Evolutionary conservation across 768 basidiomycete genomes (phyloP), one percentile per base, ranked within the genome.

Genomic region (Tulasnella calospora): DNA sequence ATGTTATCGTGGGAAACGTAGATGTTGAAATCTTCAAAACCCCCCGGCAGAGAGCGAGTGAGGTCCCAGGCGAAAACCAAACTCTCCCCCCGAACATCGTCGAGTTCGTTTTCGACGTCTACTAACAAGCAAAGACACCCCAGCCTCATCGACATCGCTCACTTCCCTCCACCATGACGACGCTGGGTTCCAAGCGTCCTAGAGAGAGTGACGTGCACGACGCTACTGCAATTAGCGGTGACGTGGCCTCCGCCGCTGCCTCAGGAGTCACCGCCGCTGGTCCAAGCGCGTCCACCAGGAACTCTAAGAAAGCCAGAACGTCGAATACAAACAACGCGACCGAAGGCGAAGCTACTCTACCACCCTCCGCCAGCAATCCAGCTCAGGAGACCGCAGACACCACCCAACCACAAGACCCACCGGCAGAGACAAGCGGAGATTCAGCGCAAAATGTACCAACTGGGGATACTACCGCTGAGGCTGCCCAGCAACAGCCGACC

Each of bases 151-250:
- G 38, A 72, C 71, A 72, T 72, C 77, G 40, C 77, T 67, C 77
- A 12, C 51, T 33, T 27, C 40, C 30, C 36, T 71, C 15, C 41
- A 73, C 21, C 67, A 47, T 69, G 36, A 12, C 77, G 69, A 71
- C 67, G 71, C 46, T 46, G 38, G 77, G 77, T 27, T 44, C 40
- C 3, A 78, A 78, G 71, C 61, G 77, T 46, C 77, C 77, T 2
- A 36, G 77, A 71, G 77, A 78, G 41, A 78, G 77, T 69, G 77
- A 78, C 51, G 70, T 70, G 40, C n/a, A 77, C 27, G 36, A 47
- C 46, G 36, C 23, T 38, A 4, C 69, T 71, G 41, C 77, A 33
- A 41, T 38, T 33, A 38, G 17, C 55, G 61, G 30, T 76, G 75
- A 76, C 75, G 75, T 76, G 75, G 75, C 75, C 75, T 21, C 46